Conservation (phyloP, 139 green algal genomes). For the Chlamydomonas applanata region DNA sequence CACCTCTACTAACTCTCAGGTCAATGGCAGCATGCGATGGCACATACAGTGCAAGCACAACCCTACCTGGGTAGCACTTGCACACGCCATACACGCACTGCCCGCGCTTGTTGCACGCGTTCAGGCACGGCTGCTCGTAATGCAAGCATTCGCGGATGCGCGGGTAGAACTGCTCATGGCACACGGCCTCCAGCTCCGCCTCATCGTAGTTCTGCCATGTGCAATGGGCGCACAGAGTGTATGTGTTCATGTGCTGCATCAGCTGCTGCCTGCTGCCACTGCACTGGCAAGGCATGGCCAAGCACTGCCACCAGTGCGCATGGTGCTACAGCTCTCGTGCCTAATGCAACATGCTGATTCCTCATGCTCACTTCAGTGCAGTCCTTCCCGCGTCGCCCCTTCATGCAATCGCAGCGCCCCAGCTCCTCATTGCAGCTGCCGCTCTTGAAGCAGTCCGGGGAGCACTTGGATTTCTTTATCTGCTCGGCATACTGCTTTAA, state of each 20-base stretch:
- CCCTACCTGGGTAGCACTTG: not conserved
- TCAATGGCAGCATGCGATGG: not conserved
- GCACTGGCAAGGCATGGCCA: too few relatives aligned
- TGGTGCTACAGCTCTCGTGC: too few relatives aligned
- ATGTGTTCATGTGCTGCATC: too few relatives aligned
- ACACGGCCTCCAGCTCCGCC: not conserved
- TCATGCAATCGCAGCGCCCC: constrained; percentile 1
- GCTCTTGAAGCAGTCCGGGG: not conserved
- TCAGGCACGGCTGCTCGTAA: not conserved
- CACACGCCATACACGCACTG: constrained; percentile 6
- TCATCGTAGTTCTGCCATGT: not conserved
- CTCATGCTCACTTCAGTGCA: not conserved
- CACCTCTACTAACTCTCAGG: too few relatives aligned
- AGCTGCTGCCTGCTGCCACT: too few relatives aligned
- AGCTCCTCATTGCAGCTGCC: constrained; percentile 12
- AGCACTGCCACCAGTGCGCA: too few relatives aligned
- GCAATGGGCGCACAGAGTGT: too few relatives aligned
- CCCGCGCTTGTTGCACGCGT: not conserved
- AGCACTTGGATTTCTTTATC: too few relatives aligned
- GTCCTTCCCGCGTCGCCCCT: not conserved
- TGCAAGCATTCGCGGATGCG: not conserved
- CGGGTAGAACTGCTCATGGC: constrained; percentile 1
- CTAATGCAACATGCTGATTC: too few relatives aligned
- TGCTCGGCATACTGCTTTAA: too few relatives aligned
- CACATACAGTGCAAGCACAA: not conserved